These are phyloP conservation scores for Fistulinella cinereoalba DNA, from an alignment of 1,284 basidiomycete genomes.

Conservation along the genomic window DNA sequence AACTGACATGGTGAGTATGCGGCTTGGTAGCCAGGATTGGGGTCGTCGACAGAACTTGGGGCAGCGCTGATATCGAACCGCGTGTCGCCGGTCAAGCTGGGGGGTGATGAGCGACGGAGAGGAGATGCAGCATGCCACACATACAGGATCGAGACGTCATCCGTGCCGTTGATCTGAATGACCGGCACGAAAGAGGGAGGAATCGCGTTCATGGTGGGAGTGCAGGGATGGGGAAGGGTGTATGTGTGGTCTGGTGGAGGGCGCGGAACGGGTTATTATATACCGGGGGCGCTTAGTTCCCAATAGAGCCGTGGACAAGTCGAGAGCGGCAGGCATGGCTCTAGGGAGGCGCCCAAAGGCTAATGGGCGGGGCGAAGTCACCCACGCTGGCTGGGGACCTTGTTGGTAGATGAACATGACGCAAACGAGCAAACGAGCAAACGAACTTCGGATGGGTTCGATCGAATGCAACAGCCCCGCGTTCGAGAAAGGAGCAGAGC, in stretches of 20 bases:
- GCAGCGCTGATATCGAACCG: not conserved
- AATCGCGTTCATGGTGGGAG: constrained; percentile 14
- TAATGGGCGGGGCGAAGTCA: too few relatives aligned
- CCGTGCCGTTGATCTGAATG: constrained; percentile 15
- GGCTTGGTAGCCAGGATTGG: too few relatives aligned
- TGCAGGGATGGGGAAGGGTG: not conserved
- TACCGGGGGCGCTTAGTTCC: too few relatives aligned
- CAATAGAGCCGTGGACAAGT: too few relatives aligned
- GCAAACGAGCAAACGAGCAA: not conserved
- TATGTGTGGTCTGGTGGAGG: not conserved
- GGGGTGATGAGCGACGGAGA: constrained; percentile 10
- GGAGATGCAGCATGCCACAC: constrained; percentile 7
- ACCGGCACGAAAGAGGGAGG: constrained; percentile 12
- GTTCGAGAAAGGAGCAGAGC: not conserved
- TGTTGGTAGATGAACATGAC: constrained; percentile 1
- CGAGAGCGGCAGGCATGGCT: too few relatives aligned
- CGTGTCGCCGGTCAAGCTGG: constrained; percentile 11
- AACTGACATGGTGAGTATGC: constrained; percentile 16
- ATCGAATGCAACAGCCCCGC: too few relatives aligned
- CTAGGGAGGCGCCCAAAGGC: too few relatives aligned
- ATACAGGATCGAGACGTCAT: constrained; percentile 14
- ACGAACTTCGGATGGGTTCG: too few relatives aligned
- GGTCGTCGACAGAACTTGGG: too few relatives aligned
- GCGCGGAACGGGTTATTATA: constrained; percentile 2
- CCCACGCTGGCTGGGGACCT: constrained; percentile 6